Conservation (phyloP, 2,329 filamentous ascomycete genomes). For the Fusarium fujikuroi region DNA sequence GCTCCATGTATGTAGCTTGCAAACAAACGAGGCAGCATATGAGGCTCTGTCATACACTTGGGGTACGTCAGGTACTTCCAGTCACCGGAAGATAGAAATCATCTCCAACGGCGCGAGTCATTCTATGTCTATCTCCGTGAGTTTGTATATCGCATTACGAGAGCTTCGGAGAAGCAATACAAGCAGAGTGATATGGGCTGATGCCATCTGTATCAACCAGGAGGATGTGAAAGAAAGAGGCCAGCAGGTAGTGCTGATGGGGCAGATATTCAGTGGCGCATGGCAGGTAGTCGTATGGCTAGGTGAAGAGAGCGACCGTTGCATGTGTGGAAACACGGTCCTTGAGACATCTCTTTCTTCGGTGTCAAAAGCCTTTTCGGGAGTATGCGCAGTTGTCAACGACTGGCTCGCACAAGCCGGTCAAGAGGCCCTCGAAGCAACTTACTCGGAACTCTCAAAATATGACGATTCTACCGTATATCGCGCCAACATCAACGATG, state of each 20-base stretch:
- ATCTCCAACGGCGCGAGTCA: accelerated
- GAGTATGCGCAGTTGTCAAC: accelerated
- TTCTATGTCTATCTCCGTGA: accelerated
- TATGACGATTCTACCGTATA: accelerated
- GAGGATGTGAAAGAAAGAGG: background rate
- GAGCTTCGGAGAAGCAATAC: accelerated
- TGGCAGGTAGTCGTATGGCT: background rate
- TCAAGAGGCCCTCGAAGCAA: background rate
- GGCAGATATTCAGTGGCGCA: accelerated
- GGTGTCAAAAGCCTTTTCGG: accelerated
- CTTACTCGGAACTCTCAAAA: accelerated
- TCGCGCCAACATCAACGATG: accelerated
- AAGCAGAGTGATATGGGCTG: background rate
- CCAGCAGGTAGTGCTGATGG: background rate
- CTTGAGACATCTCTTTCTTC: background rate
- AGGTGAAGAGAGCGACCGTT: accelerated
- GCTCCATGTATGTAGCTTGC: background rate
- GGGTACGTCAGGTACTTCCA: accelerated
- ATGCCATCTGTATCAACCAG: background rate
- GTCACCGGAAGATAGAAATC: background rate
- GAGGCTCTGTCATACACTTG: background rate
- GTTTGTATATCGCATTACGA: background rate
- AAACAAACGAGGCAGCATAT: background rate
- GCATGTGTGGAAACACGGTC: accelerated
- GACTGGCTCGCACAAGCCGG: background rate